Evolutionary conservation across 2,329 filamentous ascomycete genomes (phyloP), one percentile per base, ranked within the genome.

Genomic region (Xylaria sp.): DNA sequence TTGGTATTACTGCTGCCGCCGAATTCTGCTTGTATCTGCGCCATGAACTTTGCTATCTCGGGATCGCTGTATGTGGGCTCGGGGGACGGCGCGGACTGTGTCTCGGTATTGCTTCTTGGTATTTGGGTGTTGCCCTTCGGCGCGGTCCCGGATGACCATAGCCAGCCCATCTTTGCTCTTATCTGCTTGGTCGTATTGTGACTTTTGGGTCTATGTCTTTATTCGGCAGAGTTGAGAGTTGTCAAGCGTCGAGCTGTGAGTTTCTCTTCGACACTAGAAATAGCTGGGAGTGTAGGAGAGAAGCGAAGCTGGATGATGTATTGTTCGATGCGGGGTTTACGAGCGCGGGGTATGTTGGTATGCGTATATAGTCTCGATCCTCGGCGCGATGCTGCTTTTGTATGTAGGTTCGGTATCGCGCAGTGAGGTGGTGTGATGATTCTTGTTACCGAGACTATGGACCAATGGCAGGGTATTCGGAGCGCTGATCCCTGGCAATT

Each of bases 141-240:
- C 60, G 65, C 33, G 13, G 40, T 3, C 36, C 65, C 65, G 20
- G 70, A 72, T 23, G 70, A 66, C 70, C 70, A 72, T 26, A 72
- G 15, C 88, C 88, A 90, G 72, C 87, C 88, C 88, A 90, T 90
- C n/a, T 68, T 23, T 40, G 38, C 38, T 54, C 49, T 68, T 44
- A 17, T 38, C 54, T 10, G 23, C n/a, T 51, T 15, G 31, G 15
- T 61, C 17, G 17, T 54, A 15, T 48, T 6, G 33, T 17, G 2
- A 33, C 38, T 56, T 28, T 15, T 31, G 7, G 31, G 20, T 42
- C 17, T 26, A 7, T 1, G 56, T 58, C 36, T 38, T 49, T 20
- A 10, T 9, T 40, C 38, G 31, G 11, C 10, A 64, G n/a, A 28
- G n/a, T n/a, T n/a, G n/a, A n/a, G n/a, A n/a, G n/a, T n/a, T n/a